These are phyloP conservation scores for Paramyrothecium roridum DNA, from an alignment of 2,329 filamentous ascomycete genomes.

Conservation along the genomic window DNA sequence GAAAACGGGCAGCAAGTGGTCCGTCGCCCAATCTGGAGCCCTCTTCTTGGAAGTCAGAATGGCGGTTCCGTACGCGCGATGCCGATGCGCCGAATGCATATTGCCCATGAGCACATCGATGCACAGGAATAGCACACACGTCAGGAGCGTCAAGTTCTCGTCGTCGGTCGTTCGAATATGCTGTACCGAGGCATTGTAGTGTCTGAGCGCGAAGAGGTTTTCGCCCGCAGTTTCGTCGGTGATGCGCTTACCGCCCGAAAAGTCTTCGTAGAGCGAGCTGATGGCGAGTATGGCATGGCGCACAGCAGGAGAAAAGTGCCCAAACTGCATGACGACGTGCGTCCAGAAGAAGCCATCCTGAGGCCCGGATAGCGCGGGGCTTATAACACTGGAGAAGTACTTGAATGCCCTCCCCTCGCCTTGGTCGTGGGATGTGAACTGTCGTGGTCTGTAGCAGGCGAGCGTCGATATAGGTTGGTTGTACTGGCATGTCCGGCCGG, in stretches of 20 bases:
- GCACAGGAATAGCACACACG: not conserved
- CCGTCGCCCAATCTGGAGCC: not conserved
- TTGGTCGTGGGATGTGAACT: not conserved
- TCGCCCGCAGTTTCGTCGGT: not conserved
- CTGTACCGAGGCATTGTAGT: not conserved
- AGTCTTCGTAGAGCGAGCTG: conserved; percentile 10
- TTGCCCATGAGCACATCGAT: not conserved
- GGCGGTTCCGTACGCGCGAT: not conserved
- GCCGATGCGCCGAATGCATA: not conserved
- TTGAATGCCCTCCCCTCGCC: conserved; percentile 1
- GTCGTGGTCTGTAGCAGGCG: not conserved
- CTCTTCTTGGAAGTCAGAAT: not conserved
- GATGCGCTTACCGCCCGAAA: not conserved
- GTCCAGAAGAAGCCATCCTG: conserved; percentile 14
- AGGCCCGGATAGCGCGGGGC: conserved; percentile 7
- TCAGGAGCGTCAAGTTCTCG: not conserved
- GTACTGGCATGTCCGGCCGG: not conserved
- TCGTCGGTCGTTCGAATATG: not conserved
- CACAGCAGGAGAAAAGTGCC: conserved; percentile 9
- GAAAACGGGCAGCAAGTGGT: not conserved
- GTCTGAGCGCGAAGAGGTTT: not conserved
- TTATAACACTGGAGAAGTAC: conserved; percentile 9
- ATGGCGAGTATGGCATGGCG: conserved; percentile 11
- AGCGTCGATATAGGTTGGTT: not conserved
- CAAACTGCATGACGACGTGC: conserved; percentile 13